Evolutionary conservation across 2,329 filamentous ascomycete genomes (phyloP), one percentile per base, ranked within the genome.

Genomic region (Sordariomycetes sp.): DNA sequence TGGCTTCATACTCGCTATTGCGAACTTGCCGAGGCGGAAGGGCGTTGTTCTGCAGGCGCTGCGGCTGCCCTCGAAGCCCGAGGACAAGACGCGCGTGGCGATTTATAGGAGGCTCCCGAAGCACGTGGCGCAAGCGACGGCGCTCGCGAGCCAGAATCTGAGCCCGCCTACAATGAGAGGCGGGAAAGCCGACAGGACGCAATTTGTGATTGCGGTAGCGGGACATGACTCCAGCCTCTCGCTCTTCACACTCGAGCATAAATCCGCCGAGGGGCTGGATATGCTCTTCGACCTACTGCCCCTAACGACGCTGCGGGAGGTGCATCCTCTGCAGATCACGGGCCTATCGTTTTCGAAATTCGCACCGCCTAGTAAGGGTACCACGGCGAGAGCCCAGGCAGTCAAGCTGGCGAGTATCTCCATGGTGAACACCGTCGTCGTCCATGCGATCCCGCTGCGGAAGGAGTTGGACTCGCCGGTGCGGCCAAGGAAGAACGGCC

Each of bases 361-460:
- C 68, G 67, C 70, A 24, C 73, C 80, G 1, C 82, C 80, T n/a
- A 74, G 79, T 61, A 74, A 64, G 69, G 58, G 73, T 73, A 55
- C 67, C 69, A 43, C 76, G 81, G 18, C 80, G 85, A 67, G 66
- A 16, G 63, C 66, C 54, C 71, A 71, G 55, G 66, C 60, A 65
- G 74, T 95, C 64, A 89, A 89, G 65, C 81, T 96, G 3, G 91
- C 89, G 34, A 92, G 88, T 53, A 87, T 90, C 48, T 90, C 88
- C 54, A 85, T 95, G 64, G 87, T 85, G 60, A 92, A 91, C 68
- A 89, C 85, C 0, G 83, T 91, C 48, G 83, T 88, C 34, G 85
- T 96, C 28, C 89, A 96, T 70, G 87, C 83, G 46, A 85, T 96
- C 61, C 85, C 89, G 0, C 79, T 96, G 54, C 76, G 73, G 62